Evolutionary conservation across 352 stramenopile species (phyloP).

Genomic region (Phytopythium helicoides): DNA sequence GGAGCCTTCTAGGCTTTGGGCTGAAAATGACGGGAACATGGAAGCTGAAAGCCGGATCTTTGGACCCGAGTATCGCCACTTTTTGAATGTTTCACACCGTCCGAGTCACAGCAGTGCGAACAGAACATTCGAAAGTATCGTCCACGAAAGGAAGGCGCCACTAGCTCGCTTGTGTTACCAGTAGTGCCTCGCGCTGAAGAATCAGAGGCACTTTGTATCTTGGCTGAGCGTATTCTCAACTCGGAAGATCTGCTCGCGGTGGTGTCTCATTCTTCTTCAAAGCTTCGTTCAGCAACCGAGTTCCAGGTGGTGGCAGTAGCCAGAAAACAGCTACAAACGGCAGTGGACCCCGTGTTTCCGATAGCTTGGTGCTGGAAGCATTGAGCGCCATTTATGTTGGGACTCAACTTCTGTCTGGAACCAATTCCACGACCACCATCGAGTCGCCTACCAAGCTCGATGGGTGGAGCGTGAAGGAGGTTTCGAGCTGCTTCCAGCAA

Average conservation of each 20-base stretch:
- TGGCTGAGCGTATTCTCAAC: conserved; percentile 47
- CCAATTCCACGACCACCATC: no score
- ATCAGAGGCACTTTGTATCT: conserved; percentile 9
- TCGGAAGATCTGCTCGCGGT: conserved; percentile 41
- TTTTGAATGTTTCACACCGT: conserved; percentile 78
- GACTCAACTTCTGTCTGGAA: conserved; percentile 18
- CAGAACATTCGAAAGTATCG: conserved; percentile 63
- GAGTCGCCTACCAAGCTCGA: neutral
- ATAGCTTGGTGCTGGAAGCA: conserved; percentile 56
- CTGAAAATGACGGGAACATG: conserved; percentile 74
- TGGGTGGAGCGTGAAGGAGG: conserved; percentile 14
- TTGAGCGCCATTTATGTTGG: conserved; percentile 55
- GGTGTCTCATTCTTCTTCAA: conserved; percentile 39
- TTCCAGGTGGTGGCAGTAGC: neutral
- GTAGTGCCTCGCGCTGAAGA: conserved; percentile 23
- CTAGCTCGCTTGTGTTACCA: conserved; percentile 19
- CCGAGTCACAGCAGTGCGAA: conserved; percentile 68
- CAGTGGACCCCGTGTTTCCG: conserved; percentile 18
- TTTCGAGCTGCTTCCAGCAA: conserved; percentile 30
- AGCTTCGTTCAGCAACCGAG: conserved; percentile 26
- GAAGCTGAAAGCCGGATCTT: conserved; percentile 48
- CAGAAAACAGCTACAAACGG: conserved; percentile 5
- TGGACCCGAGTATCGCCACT: conserved; percentile 59
- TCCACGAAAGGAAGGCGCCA: conserved; percentile 5
- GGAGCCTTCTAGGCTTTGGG: conserved; percentile 36